Evolutionary conservation across 139 green algal species (phyloP), one percentile per base, ranked within the genome.

Genomic region (Tetradesmus lagerheimii): DNA sequence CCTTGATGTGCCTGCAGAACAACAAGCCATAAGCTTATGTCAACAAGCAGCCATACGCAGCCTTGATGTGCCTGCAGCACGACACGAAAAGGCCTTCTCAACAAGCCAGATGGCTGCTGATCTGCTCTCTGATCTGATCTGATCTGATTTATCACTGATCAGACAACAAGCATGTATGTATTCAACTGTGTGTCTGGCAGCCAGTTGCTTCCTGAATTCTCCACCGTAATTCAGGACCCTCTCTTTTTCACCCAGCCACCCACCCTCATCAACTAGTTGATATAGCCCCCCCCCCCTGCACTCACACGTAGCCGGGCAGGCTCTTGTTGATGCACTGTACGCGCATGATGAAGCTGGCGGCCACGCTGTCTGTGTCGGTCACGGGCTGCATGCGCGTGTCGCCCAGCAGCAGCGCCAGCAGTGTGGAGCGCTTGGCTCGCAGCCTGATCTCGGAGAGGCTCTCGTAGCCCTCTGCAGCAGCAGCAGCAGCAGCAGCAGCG

Each of bases 21-120:
- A 85, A 41, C n/a, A n/a, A n/a, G n/a, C n/a, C n/a, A n/a, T n/a
- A n/a, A n/a, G n/a, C n/a, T n/a, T n/a, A n/a, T n/a, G n/a, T n/a
- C n/a, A n/a, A n/a, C 18, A 92, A 45, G 71, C 80, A 89, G 35
- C 47, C 35, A 53, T 92, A 92, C 15, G 74, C 71, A 18, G n/a
- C 67, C 80, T 64, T 67, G 11, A 89, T 37, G 38, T 74, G 67
- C 67, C 84, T 89, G 66, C 66, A 64, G 11, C 64, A 29, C 27
- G 74, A 41, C n/a, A n/a, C n/a, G n/a, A n/a, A n/a, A n/a, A n/a
- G n/a, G n/a, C n/a, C n/a, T n/a, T n/a, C n/a, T n/a, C n/a, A n/a
- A n/a, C 18, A 92, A 45, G 71, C 80, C n/a, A n/a, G n/a, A n/a
- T n/a, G n/a, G n/a, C n/a, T n/a, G n/a, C n/a, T n/a, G n/a, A n/a